Evolutionary conservation across 345 rosid genomes (phyloP).

Genomic region (Lumnitzera racemosa): DNA sequence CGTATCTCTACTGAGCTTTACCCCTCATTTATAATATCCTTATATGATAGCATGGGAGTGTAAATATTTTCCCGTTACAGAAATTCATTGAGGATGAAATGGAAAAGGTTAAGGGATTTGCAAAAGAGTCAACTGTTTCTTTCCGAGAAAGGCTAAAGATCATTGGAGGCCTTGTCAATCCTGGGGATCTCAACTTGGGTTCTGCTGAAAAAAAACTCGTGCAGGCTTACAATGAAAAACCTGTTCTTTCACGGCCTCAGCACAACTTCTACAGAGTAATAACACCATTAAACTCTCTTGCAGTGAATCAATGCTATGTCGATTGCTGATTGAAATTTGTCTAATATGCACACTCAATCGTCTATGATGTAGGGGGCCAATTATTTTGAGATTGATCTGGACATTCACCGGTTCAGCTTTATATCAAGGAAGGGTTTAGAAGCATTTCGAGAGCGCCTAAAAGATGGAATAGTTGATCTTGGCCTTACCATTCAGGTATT

Average conservation of each 20-base stretch:
- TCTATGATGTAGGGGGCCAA: conserved; percentile 54
- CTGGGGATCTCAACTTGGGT: conserved; percentile 69
- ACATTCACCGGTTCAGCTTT: conserved; percentile 86
- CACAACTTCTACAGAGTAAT: conserved; percentile 63
- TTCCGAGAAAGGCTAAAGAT: conserved; percentile 91
- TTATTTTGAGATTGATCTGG: conserved; percentile 92
- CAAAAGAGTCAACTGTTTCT: conserved; percentile 63
- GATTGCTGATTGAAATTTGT: too few relatives aligned
- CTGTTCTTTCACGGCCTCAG: conserved; percentile 95
- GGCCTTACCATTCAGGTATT: conserved; percentile 89
- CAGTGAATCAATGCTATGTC: background rate
- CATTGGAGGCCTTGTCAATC: conserved; percentile 73
- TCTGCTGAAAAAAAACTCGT: conserved; percentile 81
- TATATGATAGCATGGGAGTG: background rate
- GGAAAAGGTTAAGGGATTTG: conserved; percentile 81
- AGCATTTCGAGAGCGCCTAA: conserved; percentile 74
- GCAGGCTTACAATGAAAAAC: conserved; percentile 81
- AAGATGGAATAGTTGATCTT: conserved; percentile 65
- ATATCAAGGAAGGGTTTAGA: conserved; percentile 91
- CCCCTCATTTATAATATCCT: too few relatives aligned
- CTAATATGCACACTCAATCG: background rate
- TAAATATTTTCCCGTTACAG: conserved; percentile 23
- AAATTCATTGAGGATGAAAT: conserved; percentile 76
- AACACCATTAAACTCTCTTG: background rate
- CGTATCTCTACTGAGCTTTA: too few relatives aligned